Evolutionary conservation across 2,329 filamentous ascomycete genomes (phyloP).

Genomic region (Bipolaris cookei): DNA sequence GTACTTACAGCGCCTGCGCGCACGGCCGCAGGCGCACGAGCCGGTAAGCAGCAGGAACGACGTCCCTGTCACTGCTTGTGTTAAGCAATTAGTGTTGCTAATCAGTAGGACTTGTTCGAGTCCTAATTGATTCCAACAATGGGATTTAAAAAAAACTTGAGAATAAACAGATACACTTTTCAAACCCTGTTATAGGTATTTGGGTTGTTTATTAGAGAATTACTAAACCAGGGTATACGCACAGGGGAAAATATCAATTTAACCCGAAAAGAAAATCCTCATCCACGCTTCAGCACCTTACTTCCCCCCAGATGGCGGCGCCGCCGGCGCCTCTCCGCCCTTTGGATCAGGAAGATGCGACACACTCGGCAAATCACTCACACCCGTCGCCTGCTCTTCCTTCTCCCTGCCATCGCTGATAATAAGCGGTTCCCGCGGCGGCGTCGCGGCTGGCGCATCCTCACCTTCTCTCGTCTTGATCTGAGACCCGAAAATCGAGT

Average conservation of each 20-base stretch:
- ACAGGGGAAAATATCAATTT: constrained; percentile 24
- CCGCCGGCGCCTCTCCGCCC: constrained; percentile 23
- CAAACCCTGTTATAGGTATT: too few species aligned
- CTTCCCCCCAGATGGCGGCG: constrained; percentile 19
- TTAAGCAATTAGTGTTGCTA: too few species aligned
- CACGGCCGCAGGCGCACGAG: too few species aligned
- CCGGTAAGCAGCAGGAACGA: too few species aligned
- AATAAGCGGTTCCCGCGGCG: constrained; percentile 29
- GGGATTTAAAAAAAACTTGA: too few species aligned
- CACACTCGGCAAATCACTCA: constrained; percentile 47
- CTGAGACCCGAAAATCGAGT: constrained; percentile 39
- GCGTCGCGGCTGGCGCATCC: constrained; percentile 23
- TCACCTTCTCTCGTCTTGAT: constrained; percentile 22
- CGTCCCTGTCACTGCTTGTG: too few species aligned
- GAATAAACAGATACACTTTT: too few species aligned
- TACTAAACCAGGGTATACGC: constrained; percentile 20
- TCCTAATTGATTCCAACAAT: too few species aligned
- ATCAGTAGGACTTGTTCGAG: too few species aligned
- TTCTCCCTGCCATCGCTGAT: constrained; percentile 37
- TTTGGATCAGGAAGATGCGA: constrained; percentile 46
- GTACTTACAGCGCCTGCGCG: too few species aligned
- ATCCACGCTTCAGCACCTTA: constrained; percentile 2
- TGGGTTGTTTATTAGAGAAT: too few species aligned
- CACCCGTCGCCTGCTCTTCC: constrained; percentile 25
- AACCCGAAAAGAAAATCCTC: constrained; percentile 16